A percentile compares a stretch with the other conserved stretches of the same genome.
phyloP scores from a whole-genome alignment of 2,329 filamentous ascomycete species.

The Diplodia corticola region DNA sequence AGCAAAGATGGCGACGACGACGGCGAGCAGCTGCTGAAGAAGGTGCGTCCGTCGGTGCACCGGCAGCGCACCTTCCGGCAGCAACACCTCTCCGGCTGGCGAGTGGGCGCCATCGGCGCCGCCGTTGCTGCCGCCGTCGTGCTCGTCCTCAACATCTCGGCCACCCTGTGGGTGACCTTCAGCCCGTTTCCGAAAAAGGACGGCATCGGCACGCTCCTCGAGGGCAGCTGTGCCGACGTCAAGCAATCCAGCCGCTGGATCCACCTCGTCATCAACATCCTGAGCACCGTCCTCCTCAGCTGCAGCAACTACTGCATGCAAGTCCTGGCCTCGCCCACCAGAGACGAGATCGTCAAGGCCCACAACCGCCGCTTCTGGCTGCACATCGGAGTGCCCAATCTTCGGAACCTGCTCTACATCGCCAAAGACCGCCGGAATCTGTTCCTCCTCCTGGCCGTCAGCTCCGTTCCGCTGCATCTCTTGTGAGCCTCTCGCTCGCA shows the following conservation, averaged over 20 bases:
- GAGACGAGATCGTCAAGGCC: slow-evolving; percentile 51
- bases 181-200: neutral
- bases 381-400: slow-evolving; percentile 48
- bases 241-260: slow-evolving; percentile 27
- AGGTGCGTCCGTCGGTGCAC: neutral
- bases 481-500: slow-evolving; percentile 29
- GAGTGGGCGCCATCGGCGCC: neutral
- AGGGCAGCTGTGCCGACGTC: neutral
- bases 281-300: slow-evolving; percentile 16
- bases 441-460: slow-evolving; percentile 31
- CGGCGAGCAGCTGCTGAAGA: neutral
- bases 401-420: slow-evolving; percentile 40
- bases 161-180: neutral
- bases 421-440: slow-evolving; percentile 27
- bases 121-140: neutral
- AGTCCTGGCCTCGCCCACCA: slow-evolving; percentile 51
- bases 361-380: slow-evolving; percentile 47
- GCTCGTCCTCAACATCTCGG: neutral
- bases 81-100: neutral
- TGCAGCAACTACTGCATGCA: slow-evolving; percentile 56
- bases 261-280: slow-evolving; percentile 14
- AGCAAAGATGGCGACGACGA: neutral
- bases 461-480: slow-evolving; percentile 41
- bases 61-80: neutral
- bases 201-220: slow-evolving; percentile 1